phyloP scores from a whole-genome alignment of 148 eudicot species.

The Fagopyrum esculentum region DNA sequence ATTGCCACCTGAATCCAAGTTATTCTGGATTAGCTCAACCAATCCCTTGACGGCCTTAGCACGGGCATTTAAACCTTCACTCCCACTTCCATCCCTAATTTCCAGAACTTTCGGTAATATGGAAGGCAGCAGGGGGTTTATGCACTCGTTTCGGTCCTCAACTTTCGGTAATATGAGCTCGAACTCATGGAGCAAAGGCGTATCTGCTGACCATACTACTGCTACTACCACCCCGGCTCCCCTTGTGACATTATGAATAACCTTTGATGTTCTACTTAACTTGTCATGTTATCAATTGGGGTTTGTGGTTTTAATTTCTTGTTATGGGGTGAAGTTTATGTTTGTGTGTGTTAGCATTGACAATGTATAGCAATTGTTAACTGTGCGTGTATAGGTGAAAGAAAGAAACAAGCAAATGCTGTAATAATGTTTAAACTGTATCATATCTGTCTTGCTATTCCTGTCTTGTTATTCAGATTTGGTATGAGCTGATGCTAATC shows the following conservation, averaged over 20 bases:
- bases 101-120: slow-evolving; percentile 23
- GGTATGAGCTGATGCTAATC: background rate
- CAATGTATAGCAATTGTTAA: background rate
- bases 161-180: slow-evolving; percentile 3
- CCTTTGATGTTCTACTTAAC: background rate
- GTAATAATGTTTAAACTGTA: background rate
- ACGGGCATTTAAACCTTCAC: slow-evolving; percentile 42
- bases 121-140: slow-evolving; percentile 6
- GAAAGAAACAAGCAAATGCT: background rate
- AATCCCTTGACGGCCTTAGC: slow-evolving; percentile 67
- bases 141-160: slow-evolving; percentile 5
- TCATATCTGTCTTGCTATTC: background rate
- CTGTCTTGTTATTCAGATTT: too few species aligned
- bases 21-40: slow-evolving; percentile 57
- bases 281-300: background rate
- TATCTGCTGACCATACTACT: background rate
- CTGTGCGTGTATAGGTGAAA: background rate
- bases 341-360: background rate
- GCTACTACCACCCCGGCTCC: background rate
- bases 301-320: background rate
- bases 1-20: slow-evolving; percentile 54
- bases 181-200: slow-evolving; percentile 2
- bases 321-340: background rate
- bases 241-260: background rate
- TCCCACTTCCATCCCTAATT: slow-evolving; percentile 33